Evolutionary conservation across 1,139 yeast species (phyloP).

Genomic region (Nakaseomyces sp.): DNA sequence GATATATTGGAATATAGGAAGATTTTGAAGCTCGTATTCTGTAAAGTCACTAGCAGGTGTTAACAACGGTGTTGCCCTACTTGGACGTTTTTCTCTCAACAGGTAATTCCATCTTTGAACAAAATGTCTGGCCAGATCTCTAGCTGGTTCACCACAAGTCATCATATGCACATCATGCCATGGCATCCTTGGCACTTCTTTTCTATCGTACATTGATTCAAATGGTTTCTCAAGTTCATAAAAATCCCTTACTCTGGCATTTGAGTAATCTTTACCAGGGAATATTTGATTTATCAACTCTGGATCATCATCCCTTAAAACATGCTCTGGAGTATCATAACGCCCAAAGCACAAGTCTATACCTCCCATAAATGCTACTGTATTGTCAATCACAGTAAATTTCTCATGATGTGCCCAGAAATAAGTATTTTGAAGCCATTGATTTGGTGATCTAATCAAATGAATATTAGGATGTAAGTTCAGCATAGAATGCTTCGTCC

Average conservation of each 20-base stretch:
- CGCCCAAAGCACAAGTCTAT: slow-evolving; percentile 93
- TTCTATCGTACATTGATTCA: slow-evolving; percentile 86
- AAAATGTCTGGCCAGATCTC: slow-evolving; percentile 88
- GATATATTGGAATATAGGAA: slow-evolving; percentile 40
- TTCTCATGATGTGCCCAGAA: slow-evolving; percentile 99
- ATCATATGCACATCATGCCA: slow-evolving; percentile 99
- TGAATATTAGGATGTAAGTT: slow-evolving; percentile 81
- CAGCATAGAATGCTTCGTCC: slow-evolving; percentile 87
- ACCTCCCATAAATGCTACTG: slow-evolving; percentile 89
- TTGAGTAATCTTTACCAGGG: slow-evolving; percentile 97
- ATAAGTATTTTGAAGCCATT: slow-evolving; percentile 81
- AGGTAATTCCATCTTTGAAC: slow-evolving; percentile 97
- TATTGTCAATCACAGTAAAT: slow-evolving; percentile 75
- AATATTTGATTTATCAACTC: slow-evolving; percentile 58
- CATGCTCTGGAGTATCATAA: slow-evolving; percentile 95
- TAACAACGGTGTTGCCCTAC: slow-evolving; percentile 82
- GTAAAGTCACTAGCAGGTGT: slow-evolving; percentile 89
- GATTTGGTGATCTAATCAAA: slow-evolving; percentile 92
- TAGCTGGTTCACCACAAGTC: slow-evolving; percentile 89
- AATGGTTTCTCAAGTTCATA: slow-evolving; percentile 73
- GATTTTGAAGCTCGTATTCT: slow-evolving; percentile 52
- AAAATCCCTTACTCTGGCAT: slow-evolving; percentile 89
- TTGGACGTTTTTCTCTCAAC: slow-evolving; percentile 86
- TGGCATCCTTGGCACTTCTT: slow-evolving; percentile 85
- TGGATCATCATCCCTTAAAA: slow-evolving; percentile 61